Evolutionary conservation across 169 alveolate species (phyloP), one percentile per base, ranked within the genome.

Genomic region (Plasmodium blacklocki): DNA sequence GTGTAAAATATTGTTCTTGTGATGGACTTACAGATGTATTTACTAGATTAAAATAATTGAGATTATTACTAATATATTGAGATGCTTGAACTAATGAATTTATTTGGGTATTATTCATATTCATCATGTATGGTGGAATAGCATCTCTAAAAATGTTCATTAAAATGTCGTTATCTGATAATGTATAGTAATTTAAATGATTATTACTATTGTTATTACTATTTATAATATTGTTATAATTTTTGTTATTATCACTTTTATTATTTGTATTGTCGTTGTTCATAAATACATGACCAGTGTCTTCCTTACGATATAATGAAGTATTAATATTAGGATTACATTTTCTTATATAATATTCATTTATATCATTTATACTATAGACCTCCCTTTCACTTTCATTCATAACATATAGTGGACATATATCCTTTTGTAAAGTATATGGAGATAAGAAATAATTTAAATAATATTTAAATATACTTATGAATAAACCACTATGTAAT

Each of bases 401-500:
- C 83, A 70, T 70, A 21, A 83, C 71, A 63, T 83, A 62, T 66
- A 71, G 39, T 21, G 83, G 91, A 59, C 91, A 83, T 23, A 83
- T 67, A 70, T 71, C 85, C 29, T 83, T 83, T 60, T 67, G 91
- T 18, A 83, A 63, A 12, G 47, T 21, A 68, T 68, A 32, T 1
- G 85, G 45, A 3, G 91, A 83, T 8, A 83, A 47, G 21, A 67
- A 83, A 56, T 83, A 71, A 54, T 83, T 83, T 47, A 83, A 50
- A 26, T 83, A 83, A 72, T 83, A 83, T 50, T 83, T 83, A 63
- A 83, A 71, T 45, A 83, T 50, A 49, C 85, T 83, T 45, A 83
- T 83, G 58, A 83, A 83, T 59, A 83, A 70, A 1, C 91, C 91
- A 70, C 91, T 83, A 63, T 83, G 91, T 1, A 83, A 59, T 15